phyloP scores from a whole-genome alignment of 345 rosid species.

The Murraya koenigii region DNA sequence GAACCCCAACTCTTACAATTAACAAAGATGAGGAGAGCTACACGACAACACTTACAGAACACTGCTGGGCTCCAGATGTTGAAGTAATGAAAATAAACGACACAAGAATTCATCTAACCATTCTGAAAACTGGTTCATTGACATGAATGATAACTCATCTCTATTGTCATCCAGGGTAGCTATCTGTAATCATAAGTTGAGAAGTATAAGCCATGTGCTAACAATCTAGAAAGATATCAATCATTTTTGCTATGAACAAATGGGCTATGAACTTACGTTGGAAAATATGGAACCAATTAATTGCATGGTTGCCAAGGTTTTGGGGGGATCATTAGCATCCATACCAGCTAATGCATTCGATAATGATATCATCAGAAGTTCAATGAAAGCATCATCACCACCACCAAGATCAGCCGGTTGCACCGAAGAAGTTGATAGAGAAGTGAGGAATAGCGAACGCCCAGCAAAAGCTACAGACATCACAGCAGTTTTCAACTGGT shows the following conservation, averaged over 20 bases:
- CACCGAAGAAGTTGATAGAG: slow-evolving; percentile 46
- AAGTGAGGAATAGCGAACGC: slow-evolving; percentile 78
- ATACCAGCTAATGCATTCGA: slow-evolving; percentile 96
- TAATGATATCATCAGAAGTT: slow-evolving; percentile 74
- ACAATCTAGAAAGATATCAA: not conserved
- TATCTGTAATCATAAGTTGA: slow-evolving; percentile 46
- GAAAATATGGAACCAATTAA: slow-evolving; percentile 96
- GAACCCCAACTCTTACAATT: not conserved
- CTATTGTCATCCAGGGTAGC: slow-evolving; percentile 72
- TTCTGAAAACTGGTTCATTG: slow-evolving; percentile 79
- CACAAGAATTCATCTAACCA: slow-evolving; percentile 97
- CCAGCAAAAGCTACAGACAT: slow-evolving; percentile 97
- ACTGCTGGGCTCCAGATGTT: slow-evolving; percentile 87
- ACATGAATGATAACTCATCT: slow-evolving; percentile 62
- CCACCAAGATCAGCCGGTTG: slow-evolving; percentile 53
- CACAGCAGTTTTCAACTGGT: slow-evolving; percentile 96
- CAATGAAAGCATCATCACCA: slow-evolving; percentile 44
- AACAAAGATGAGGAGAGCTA: not conserved
- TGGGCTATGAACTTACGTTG: slow-evolving; percentile 58
- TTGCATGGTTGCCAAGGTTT: slow-evolving; percentile 96
- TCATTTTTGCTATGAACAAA: not conserved
- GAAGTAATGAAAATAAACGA: slow-evolving; percentile 83
- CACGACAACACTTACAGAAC: slow-evolving; percentile 64
- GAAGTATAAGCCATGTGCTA: not conserved
- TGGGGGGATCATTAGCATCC: slow-evolving; percentile 99